These are phyloP conservation scores for Westerdykella sp. DNA, from an alignment of 2,329 filamentous ascomycete species.

Conservation along the genomic window DNA sequence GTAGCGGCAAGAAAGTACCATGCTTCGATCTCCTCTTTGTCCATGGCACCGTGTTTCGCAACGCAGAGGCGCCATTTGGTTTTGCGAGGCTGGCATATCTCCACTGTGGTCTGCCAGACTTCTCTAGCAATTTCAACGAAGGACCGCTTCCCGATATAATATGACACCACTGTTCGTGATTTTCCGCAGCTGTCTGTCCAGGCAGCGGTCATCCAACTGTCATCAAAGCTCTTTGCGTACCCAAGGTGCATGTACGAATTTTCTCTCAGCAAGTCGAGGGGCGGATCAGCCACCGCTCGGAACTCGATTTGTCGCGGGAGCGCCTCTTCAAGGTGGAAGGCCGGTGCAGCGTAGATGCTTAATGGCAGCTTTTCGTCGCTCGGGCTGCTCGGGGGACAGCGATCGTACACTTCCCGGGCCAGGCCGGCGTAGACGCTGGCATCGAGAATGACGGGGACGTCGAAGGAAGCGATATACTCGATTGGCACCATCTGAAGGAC, in stretches of 20 bases:
- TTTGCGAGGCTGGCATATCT: constrained; percentile 63
- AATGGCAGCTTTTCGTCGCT: constrained; percentile 41
- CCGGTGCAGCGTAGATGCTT: constrained; percentile 55
- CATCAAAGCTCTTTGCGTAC: constrained; percentile 69
- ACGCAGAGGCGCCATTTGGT: constrained; percentile 74
- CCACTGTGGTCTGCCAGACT: constrained; percentile 71
- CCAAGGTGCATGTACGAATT: constrained; percentile 76
- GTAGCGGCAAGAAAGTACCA: constrained; percentile 34
- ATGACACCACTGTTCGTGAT: constrained; percentile 66
- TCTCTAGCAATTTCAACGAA: constrained; percentile 64
- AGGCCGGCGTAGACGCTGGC: constrained; percentile 56
- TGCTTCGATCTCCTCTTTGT: constrained; percentile 55
- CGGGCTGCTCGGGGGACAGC: constrained; percentile 51
- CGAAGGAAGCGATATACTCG: constrained; percentile 59
- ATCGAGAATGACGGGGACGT: constrained; percentile 56
- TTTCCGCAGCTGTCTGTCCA: constrained; percentile 76
- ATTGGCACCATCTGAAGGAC: constrained; percentile 70
- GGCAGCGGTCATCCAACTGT: constrained; percentile 69
- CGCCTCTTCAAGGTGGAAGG: constrained; percentile 65
- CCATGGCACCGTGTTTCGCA: constrained; percentile 64
- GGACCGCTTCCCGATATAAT: constrained; percentile 59
- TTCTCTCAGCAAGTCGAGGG: constrained; percentile 67
- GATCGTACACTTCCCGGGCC: constrained; percentile 71
- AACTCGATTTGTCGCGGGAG: constrained; percentile 70
- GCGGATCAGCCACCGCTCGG: constrained; percentile 61